Evolutionary conservation across 805 yeast genomes (phyloP), one percentile per base, ranked within the genome.

Genomic region (Pichia deserticola): DNA sequence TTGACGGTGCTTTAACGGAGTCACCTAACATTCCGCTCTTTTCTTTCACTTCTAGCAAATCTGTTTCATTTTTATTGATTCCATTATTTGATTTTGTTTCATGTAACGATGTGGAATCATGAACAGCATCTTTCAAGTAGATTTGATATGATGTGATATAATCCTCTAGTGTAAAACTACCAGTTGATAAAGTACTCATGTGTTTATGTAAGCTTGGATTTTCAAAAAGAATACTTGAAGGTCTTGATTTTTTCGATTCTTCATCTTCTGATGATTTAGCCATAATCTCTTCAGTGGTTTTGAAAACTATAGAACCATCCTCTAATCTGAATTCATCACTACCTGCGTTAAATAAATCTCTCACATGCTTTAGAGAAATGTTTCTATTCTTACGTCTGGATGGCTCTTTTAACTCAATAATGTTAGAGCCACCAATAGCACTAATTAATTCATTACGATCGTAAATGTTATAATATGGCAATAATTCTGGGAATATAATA

Each of bases 291-390:
- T 43, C 50, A 27, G 74, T 62, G 0, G 84, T 71, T 63, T 84
- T 85, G 65, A 85, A 78, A 3, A 84, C 74, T 13, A 85, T 66
- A 35, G 77, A 79, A 44, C 75, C 73, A 33, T 73, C 74, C 11
- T 33, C 32, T 36, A 82, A 71, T 53, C 75, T 81, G 54, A 82
- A 79, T 37, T 80, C 70, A 46, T 74, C 76, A 20, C 79, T 74
- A 32, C 80, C 84, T 47, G 79, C 73, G 53, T 82, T 81, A 59
- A 85, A 77, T 3, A 81, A 71, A 59, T 85, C 90, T 42, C 84
- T 71, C 11, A 84, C 74, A 36, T 74, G 73, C 52, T 75, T 75
- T 59, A 81, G 70, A 43, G 82, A 66, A 5, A 73, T 72, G 54
- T 79, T 81, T 50, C 79, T 57, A 29, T 53, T 52, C 35, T 50